These are phyloP conservation scores for Penicillium parvum DNA, from an alignment of 495 filamentous ascomycete genomes.

Conservation along the genomic window DNA sequence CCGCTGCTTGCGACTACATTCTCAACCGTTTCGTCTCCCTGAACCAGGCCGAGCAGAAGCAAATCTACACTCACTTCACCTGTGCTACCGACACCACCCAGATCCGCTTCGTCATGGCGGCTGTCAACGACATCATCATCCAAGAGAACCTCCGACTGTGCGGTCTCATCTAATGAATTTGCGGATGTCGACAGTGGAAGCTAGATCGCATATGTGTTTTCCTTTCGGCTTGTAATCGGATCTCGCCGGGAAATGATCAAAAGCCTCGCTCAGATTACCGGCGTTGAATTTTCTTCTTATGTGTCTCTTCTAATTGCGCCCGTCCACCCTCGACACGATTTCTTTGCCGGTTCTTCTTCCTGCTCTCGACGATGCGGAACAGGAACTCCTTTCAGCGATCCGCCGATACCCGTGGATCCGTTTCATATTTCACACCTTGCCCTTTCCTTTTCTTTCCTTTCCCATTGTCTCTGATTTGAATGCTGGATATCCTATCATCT, in stretches of 20 bases:
- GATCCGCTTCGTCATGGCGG: conserved; percentile 99
- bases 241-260: conserved; percentile 28
- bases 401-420: not conserved
- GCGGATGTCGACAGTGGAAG: conserved; percentile 32
- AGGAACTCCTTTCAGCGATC: conserved; percentile 19
- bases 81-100: conserved; percentile 97
- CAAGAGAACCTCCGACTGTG: conserved; percentile 98
- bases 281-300: conserved; percentile 41
- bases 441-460: conserved; percentile 14
- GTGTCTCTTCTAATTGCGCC: conserved; percentile 26
- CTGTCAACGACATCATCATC: conserved; percentile 99
- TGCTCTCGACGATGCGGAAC: conserved; percentile 40
- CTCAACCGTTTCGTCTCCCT: conserved; percentile 94
- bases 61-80: conserved; percentile 99
- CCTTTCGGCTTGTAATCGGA: conserved; percentile 22
- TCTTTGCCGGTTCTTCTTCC: conserved; percentile 41
- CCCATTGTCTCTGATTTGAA: conserved; percentile 30
- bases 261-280: conserved; percentile 35
- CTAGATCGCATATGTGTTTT: conserved; percentile 38
- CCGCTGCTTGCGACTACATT: conserved; percentile 92
- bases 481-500: conserved; percentile 44
- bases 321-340: conserved; percentile 35
- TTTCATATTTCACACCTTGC: conserved; percentile 11
- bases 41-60: conserved; percentile 98
- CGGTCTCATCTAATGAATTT: conserved; percentile 80